phyloP scores from a whole-genome alignment of 2,329 filamentous ascomycete species.

The Trichoderma sp. region DNA sequence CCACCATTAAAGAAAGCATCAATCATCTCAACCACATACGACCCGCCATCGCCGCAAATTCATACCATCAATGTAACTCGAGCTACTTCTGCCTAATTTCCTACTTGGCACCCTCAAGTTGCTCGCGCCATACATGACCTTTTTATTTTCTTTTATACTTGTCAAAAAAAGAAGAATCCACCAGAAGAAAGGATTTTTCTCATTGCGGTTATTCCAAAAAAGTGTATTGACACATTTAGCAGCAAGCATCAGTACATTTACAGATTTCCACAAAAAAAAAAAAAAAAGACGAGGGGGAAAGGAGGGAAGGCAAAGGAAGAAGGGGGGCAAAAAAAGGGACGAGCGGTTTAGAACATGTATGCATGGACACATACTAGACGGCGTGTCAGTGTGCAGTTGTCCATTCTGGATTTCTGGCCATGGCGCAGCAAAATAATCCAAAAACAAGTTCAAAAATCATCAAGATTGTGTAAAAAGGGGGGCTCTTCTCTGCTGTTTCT shows the following conservation, averaged over 20 bases:
- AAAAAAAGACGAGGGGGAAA: background rate
- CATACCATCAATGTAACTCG: background rate
- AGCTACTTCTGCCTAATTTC: background rate
- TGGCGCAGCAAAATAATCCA: conserved; percentile 5
- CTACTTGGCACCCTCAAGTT: background rate
- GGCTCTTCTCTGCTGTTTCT: background rate
- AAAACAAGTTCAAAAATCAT: conserved; percentile 9
- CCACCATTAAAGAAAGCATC: background rate
- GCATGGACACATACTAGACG: background rate
- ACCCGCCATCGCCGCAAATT: background rate
- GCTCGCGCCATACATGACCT: background rate
- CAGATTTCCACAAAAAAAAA: background rate
- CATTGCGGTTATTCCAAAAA: background rate
- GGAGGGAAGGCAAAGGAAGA: background rate
- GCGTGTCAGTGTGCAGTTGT: background rate
- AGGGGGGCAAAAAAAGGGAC: background rate
- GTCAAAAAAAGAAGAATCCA: background rate
- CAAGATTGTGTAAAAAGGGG: background rate
- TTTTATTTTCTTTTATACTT: background rate
- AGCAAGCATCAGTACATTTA: conserved; percentile 21
- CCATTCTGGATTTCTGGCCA: background rate
- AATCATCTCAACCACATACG: background rate
- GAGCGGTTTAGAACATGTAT: conserved; percentile 19
- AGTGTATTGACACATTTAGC: conserved; percentile 13
- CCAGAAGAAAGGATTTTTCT: background rate